phyloP scores from a whole-genome alignment of 2,329 filamentous ascomycete species.

The Cladophialophora exuberans region DNA sequence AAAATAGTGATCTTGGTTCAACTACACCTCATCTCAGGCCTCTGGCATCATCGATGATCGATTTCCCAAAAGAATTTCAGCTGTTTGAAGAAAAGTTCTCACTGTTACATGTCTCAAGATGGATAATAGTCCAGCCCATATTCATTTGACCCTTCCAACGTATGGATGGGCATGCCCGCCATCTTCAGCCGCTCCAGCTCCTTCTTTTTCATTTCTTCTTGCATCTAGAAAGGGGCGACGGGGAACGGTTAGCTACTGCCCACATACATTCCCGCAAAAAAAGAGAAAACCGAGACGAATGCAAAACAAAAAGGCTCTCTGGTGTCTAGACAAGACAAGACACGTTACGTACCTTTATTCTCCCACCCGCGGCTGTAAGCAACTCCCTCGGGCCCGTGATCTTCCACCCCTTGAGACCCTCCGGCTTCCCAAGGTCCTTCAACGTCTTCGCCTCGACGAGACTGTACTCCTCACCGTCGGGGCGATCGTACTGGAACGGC shows the following conservation, averaged over 20 bases:
- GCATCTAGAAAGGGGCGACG: background rate
- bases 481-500: constrained; percentile 55
- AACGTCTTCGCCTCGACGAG: constrained; percentile 58
- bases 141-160: background rate
- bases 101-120: no score
- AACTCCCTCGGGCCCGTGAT: constrained; percentile 49
- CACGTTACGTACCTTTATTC: constrained; percentile 10
- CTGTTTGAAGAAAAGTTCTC: no score
- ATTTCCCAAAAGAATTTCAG: no score
- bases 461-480: constrained; percentile 52
- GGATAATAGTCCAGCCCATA: constrained; percentile 8
- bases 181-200: constrained; percentile 8
- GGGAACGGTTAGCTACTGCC: background rate
- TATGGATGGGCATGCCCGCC: constrained; percentile 11
- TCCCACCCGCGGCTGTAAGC: constrained; percentile 44
- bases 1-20: no score
- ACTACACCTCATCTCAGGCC: no score
- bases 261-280: no score
- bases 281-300: no score
- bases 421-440: constrained; percentile 49
- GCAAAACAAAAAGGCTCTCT: no score
- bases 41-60: no score
- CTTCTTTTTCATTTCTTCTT: constrained; percentile 12
- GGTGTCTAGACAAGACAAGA: no score
- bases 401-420: constrained; percentile 52